Evolutionary conservation across 75 land plant species (phyloP), one percentile per base, ranked within the genome.

Genomic region (Picea sitchensis): DNA sequence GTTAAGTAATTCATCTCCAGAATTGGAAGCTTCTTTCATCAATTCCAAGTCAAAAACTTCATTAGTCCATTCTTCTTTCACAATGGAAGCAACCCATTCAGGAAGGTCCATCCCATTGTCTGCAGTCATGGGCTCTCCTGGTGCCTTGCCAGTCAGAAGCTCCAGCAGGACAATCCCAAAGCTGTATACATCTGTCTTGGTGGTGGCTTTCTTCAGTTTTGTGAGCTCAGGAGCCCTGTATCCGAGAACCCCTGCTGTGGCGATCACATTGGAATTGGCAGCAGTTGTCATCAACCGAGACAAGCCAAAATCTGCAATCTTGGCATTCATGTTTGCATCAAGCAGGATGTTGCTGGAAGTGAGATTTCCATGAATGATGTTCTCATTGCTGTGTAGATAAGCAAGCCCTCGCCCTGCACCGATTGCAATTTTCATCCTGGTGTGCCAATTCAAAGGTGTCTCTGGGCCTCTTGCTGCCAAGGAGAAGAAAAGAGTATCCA

Each of bases 11-110:
- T 96, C 99, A 62, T 96, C 99, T 18, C 96, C 99, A 12, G 91
- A 83, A 0, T 82, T 80, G 0, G 90, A 41, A 18, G 90, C 90
- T 0, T 79, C 47, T 71, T 84, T 91, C 93, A 96, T 88, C 83
- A 96, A 79, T 81, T 96, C 99, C 84, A 94, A n/a, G 62, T 96
- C 99, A 63, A 96, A 96, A 23, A 96, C 98, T 84, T 96, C 99
- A 58, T 94, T 91, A 0, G 99, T 96, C 99, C 99, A 96, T 79
- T 96, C 93, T 80, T 96, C 97, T 71, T 96, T 92, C 78, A 96
- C 99, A 26, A 94, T 90, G 13, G 91, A 89, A 3, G 99, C 96
- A 21, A 96, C 99, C 90, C 97, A 94, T 41, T 94, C 92, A 9
- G 99, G 97, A 61, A 96, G 79, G 61, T 94, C 98, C 54, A 91